Evolutionary conservation across 768 basidiomycete species (phyloP), one percentile per base, ranked within the genome.

Genomic region (Clathrus columnatus): DNA sequence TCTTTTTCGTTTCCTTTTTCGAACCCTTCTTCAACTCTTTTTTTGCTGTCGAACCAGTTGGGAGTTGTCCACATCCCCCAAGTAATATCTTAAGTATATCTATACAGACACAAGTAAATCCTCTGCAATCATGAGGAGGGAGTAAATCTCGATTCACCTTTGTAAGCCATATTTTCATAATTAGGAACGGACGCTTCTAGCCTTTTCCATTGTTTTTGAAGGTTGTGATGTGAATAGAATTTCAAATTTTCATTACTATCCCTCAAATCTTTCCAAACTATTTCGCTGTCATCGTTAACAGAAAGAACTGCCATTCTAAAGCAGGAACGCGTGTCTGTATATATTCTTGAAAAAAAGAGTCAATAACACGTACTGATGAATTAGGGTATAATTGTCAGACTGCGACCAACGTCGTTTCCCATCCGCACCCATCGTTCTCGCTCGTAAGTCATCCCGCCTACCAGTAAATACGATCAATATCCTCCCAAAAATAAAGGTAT

Each of bases 191-290:
- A 71, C 55, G 77, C 75, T 63, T 91, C 91, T 82, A 91, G 80
- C 0, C 84, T 84, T 47, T 82, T 64, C 88, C 88, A 91, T 48
- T 87, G 82, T 36, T 87, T 77, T 61, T 90, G 88, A 30, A 91
- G 71, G 14, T 78, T 74, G 63, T 91, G 89, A 0, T 86, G 80
- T 65, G 88, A 91, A 86, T 86, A 91, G 7, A 16, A 32, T 7
- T 32, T 16, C 7, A 88, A 64, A 61, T 91, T 88, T 88, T 88
- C 91, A 56, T 83, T 74, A 16, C 79, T 64, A 65, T 92, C 89
- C 1, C 80, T 71, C 10, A 91, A 72, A 17, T 76, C 75, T 63
- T 87, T 88, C 90, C 89, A 92, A 61, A 88, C 84, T 46, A 92
- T 85, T 63, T 91, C 90, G 26, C 81, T 84, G 61, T 92, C 89